Evolutionary conservation across 192 early-diverging fungal genomes (phyloP).

Genomic region (Diversispora eburnea): DNA sequence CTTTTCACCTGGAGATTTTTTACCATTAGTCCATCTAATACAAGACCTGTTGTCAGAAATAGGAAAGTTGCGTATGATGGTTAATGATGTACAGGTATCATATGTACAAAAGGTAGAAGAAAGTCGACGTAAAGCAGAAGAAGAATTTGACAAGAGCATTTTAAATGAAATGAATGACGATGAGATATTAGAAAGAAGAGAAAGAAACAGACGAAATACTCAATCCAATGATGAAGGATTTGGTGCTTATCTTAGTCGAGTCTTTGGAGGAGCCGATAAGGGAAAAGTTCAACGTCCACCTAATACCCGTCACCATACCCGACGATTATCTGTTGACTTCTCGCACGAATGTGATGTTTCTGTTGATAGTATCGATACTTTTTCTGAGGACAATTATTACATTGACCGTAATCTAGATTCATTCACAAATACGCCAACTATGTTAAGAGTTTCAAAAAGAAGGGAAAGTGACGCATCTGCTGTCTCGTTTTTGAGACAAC

Average conservation of each 20-base stretch:
- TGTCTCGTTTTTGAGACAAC: conserved; percentile 14
- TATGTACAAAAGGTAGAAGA: conserved; percentile 58
- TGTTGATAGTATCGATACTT: conserved; percentile 30
- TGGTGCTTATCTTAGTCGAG: conserved; percentile 26
- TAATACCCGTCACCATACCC: conserved; percentile 21
- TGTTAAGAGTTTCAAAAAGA: conserved; percentile 11
- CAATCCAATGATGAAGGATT: conserved; percentile 10
- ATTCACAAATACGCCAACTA: conserved; percentile 6
- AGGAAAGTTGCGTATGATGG: conserved; percentile 47
- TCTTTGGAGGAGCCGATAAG: conserved; percentile 18
- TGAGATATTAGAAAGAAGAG: neutral
- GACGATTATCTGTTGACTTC: conserved; percentile 25
- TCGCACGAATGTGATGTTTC: conserved; percentile 26
- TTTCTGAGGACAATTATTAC: conserved; percentile 28
- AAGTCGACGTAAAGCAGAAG: conserved; percentile 46
- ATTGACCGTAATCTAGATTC: conserved; percentile 23
- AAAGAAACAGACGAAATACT: conserved; percentile 1
- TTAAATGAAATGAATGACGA: conserved; percentile 1
- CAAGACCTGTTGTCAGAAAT: conserved; percentile 51
- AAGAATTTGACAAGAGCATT: conserved; percentile 38
- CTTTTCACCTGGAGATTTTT: conserved; percentile 48
- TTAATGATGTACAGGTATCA: conserved; percentile 58
- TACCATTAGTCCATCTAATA: conserved; percentile 42
- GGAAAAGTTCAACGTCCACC: conserved; percentile 13
- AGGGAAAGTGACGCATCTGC: conserved; percentile 21